phyloP scores from a whole-genome alignment of 2,329 filamentous ascomycete species.

The Didymella lethalis region DNA sequence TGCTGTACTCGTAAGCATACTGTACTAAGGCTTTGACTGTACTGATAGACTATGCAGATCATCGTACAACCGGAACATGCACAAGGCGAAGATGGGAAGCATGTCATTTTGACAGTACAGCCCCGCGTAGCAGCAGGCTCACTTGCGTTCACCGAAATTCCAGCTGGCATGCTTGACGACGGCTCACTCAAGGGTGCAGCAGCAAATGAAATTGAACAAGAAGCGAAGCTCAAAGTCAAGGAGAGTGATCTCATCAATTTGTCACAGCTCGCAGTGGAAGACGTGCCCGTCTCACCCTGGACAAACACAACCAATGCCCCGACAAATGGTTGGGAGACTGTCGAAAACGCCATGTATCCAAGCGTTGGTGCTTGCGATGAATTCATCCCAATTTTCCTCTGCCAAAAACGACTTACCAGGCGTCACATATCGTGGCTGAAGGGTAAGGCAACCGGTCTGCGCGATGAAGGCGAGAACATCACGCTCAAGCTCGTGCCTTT shows the following conservation, averaged over 20 bases:
- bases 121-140: constrained; percentile 65
- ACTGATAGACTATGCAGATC: constrained; percentile 51
- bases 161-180: constrained; percentile 68
- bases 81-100: constrained; percentile 48
- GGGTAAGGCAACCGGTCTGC: constrained; percentile 63
- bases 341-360: constrained; percentile 59
- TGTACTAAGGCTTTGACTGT: background rate
- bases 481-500: constrained; percentile 64
- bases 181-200: constrained; percentile 63
- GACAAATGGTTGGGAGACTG: background rate
- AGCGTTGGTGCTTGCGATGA: constrained; percentile 66
- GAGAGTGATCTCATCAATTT: constrained; percentile 62
- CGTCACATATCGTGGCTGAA: constrained; percentile 59
- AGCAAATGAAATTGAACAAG: constrained; percentile 65
- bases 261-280: constrained; percentile 58
- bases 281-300: background rate
- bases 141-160: constrained; percentile 64
- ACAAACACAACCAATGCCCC: background rate
- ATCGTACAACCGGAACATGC: constrained; percentile 61
- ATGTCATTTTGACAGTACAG: constrained; percentile 64
- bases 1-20: constrained; percentile 60
- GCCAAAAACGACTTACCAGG: constrained; percentile 60
- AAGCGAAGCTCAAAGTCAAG: constrained; percentile 62
- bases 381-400: constrained; percentile 65
- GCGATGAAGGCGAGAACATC: constrained; percentile 66